These are phyloP conservation scores for Tylopilus felleus DNA, from an alignment of 768 basidiomycete species.

Conservation along the genomic window DNA sequence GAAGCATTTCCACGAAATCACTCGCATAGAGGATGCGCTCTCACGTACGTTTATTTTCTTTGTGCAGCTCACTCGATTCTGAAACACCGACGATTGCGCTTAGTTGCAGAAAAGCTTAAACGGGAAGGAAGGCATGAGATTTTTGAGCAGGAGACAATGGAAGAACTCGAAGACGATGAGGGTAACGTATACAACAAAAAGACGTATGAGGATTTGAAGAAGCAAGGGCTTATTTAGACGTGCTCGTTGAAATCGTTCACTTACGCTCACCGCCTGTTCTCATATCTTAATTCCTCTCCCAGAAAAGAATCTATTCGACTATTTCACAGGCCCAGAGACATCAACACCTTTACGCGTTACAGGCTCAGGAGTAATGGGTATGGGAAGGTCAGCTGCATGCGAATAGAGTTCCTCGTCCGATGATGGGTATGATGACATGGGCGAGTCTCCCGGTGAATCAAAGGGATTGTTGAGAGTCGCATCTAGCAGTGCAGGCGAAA, in stretches of 20 bases:
- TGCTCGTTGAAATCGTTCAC: background rate
- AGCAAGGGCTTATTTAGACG: slow-evolving; percentile 80
- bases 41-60: slow-evolving; percentile 58
- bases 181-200: slow-evolving; percentile 98
- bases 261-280: background rate
- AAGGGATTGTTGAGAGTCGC: slow-evolving; percentile 61
- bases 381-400: slow-evolving; percentile 65
- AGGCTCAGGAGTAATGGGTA: slow-evolving; percentile 53
- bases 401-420: slow-evolving; percentile 84
- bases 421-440: slow-evolving; percentile 71
- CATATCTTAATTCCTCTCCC: background rate
- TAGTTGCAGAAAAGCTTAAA: slow-evolving; percentile 97
- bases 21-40: slow-evolving; percentile 93
- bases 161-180: slow-evolving; percentile 97
- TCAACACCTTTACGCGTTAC: slow-evolving; percentile 3
- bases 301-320: background rate
- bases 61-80: background rate
- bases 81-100: background rate
- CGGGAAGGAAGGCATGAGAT: slow-evolving; percentile 95
- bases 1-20: slow-evolving; percentile 99
- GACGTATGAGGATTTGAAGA: slow-evolving; percentile 96
- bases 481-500: slow-evolving; percentile 42
- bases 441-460: slow-evolving; percentile 62
- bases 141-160: slow-evolving; percentile 91
- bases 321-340: slow-evolving; percentile 8